These are phyloP conservation scores for Bryoerythrophyllum caledonicum DNA, from an alignment of 225 moss, liverwort and hornwort genomes.

Conservation along the genomic window DNA sequence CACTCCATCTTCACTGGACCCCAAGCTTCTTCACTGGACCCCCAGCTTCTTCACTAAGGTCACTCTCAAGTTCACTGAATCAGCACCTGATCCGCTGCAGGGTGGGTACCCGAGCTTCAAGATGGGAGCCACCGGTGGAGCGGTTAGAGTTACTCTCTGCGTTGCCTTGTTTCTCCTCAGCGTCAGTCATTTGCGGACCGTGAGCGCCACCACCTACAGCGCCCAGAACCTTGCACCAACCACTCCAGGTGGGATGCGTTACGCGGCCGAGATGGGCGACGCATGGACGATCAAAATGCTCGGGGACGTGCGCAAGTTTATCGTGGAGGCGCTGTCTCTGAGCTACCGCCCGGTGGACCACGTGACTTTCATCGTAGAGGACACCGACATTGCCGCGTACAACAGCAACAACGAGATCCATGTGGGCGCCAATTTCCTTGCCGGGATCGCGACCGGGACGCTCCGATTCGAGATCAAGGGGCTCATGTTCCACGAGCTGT, in stretches of 20 bases:
- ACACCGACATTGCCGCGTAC: neutral
- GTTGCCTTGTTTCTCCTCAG: neutral
- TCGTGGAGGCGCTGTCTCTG: neutral
- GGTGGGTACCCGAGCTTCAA: neutral
- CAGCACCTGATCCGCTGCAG: no score
- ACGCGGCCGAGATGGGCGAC: neutral
- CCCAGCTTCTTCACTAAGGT: neutral
- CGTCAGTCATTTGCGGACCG: neutral
- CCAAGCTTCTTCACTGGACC: neutral
- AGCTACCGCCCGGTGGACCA: neutral
- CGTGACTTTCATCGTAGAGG: neutral
- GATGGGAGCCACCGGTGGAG: neutral
- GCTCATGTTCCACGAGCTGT: slow-evolving; percentile 3
- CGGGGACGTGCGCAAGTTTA: neutral
- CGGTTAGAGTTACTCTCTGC: neutral
- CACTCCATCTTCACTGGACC: neutral
- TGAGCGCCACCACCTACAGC: slow-evolving; percentile 10
- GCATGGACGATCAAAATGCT: slow-evolving; percentile 14
- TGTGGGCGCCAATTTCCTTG: neutral
- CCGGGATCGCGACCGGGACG: neutral
- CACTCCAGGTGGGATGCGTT: neutral
- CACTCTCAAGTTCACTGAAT: no score
- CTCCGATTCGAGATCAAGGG: neutral
- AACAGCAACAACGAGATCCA: slow-evolving; percentile 25
- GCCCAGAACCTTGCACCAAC: neutral